A percentile compares a stretch with the other conserved stretches of the same genome.
Evolutionary conservation across 352 stramenopile genomes (phyloP).

Genomic region (Globisporangium alternatum): DNA sequence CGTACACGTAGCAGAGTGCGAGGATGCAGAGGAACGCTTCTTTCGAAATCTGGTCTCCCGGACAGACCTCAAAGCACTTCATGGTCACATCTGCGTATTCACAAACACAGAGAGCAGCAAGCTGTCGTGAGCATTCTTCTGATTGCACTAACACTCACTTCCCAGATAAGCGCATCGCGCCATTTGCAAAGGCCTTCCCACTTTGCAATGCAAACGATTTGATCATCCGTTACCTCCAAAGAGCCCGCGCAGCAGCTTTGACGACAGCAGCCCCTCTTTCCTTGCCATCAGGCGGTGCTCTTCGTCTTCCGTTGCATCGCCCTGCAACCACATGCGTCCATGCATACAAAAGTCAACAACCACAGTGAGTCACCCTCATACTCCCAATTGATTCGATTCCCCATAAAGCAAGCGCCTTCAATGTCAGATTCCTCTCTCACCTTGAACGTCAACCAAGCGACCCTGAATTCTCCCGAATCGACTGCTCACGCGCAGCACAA

Average conservation of each 20-base stretch:
- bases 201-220: not conserved
- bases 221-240: constrained; percentile 50
- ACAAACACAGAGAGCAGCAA: constrained; percentile 2
- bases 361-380: not conserved
- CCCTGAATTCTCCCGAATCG: constrained; percentile 70
- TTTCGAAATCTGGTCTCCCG: constrained; percentile 57
- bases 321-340: constrained; percentile 25
- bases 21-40: constrained; percentile 76
- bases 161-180: not conserved
- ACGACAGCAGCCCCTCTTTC: constrained; percentile 68
- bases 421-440: constrained; percentile 20
- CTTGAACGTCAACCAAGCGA: constrained; percentile 88
- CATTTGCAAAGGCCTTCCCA: not conserved
- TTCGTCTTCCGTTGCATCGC: constrained; percentile 64
- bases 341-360: constrained; percentile 1
- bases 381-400: not conserved
- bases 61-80: constrained; percentile 53
- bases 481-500: constrained; percentile 33
- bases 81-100: constrained; percentile 49
- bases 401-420: not conserved
- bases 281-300: constrained; percentile 63
- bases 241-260: constrained; percentile 71
- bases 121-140: not conserved
- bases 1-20: constrained; percentile 72
- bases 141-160: not conserved